A percentile compares a stretch with the other conserved stretches of the same genome.
phyloP scores from a whole-genome alignment of 1,139 yeast genomes.

The Pichia sp. region DNA sequence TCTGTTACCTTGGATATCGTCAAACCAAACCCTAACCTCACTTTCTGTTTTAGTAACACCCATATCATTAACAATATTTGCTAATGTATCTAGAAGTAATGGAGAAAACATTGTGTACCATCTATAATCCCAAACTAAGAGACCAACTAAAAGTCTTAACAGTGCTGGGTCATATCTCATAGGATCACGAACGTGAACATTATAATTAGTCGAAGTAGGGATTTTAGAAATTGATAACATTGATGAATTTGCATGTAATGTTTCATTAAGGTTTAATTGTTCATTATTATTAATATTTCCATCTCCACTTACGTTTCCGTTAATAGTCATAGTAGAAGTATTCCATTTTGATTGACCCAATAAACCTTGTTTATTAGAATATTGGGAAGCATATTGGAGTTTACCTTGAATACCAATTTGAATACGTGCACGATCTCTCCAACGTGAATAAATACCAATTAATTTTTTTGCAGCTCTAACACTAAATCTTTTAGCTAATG shows the following conservation, averaged over 20 bases:
- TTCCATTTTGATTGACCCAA: slow-evolving; percentile 9
- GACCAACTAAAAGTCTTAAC: slow-evolving; percentile 49
- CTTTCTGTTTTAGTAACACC: slow-evolving; percentile 74
- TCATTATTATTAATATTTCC: too few species aligned
- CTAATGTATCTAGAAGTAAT: slow-evolving; percentile 47
- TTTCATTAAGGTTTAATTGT: too few species aligned
- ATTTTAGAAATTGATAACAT: background rate
- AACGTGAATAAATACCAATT: slow-evolving; percentile 51
- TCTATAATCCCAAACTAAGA: slow-evolving; percentile 92
- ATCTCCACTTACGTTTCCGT: too few species aligned
- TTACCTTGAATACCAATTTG: slow-evolving; percentile 9
- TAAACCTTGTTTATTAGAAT: background rate
- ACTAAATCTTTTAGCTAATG: slow-evolving; percentile 54
- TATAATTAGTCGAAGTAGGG: background rate
- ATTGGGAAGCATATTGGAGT: slow-evolving; percentile 1
- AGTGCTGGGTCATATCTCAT: slow-evolving; percentile 11
- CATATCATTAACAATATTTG: slow-evolving; percentile 62
- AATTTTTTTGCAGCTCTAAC: slow-evolving; percentile 75
- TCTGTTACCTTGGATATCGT: slow-evolving; percentile 37
- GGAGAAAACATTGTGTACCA: slow-evolving; percentile 95
- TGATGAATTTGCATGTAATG: background rate
- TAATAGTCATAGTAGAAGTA: background rate
- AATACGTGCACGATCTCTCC: slow-evolving; percentile 25
- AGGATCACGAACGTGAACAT: slow-evolving; percentile 8
- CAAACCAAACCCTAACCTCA: slow-evolving; percentile 68